Evolutionary conservation across 768 basidiomycete genomes (phyloP).

Genomic region (Phaeotremella fagi): DNA sequence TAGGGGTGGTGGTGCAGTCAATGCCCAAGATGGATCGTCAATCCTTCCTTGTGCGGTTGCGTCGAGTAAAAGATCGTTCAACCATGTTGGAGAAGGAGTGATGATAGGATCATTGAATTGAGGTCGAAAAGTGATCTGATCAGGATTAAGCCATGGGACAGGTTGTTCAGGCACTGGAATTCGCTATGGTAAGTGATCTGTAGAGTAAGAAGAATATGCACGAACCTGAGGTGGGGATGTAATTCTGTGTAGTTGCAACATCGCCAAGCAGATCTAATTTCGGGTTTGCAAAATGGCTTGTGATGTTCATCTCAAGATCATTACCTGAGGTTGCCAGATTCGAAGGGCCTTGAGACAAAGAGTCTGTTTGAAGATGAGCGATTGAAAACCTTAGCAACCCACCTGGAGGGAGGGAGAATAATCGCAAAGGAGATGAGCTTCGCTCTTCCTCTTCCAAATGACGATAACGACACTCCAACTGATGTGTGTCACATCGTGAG

Average conservation of each 20-base stretch:
- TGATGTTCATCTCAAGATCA: no score
- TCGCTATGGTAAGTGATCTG: no score
- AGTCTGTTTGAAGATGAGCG: no score
- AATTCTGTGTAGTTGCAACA: background rate
- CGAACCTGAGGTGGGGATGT: no score
- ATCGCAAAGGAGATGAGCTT: slow-evolving; percentile 5
- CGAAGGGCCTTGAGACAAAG: no score
- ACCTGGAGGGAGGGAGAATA: no score
- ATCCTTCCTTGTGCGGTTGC: slow-evolving; percentile 5
- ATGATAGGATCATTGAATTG: background rate
- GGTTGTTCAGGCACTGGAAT: background rate
- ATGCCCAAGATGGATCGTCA: background rate
- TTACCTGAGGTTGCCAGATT: no score
- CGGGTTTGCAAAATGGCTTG: no score
- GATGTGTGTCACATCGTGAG: background rate
- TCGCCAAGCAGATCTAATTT: background rate
- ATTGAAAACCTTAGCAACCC: no score
- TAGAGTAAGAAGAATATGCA: no score
- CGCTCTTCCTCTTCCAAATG: background rate
- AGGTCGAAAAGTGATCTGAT: background rate
- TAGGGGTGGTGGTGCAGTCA: background rate
- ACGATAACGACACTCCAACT: background rate
- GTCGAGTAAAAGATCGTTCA: slow-evolving; percentile 7
- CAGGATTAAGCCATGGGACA: background rate
- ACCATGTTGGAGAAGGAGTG: slow-evolving; percentile 5